A percentile compares a stretch with the other conserved stretches of the same genome.
Evolutionary conservation across 345 rosid species (phyloP).

Genomic region (Brassica incana): DNA sequence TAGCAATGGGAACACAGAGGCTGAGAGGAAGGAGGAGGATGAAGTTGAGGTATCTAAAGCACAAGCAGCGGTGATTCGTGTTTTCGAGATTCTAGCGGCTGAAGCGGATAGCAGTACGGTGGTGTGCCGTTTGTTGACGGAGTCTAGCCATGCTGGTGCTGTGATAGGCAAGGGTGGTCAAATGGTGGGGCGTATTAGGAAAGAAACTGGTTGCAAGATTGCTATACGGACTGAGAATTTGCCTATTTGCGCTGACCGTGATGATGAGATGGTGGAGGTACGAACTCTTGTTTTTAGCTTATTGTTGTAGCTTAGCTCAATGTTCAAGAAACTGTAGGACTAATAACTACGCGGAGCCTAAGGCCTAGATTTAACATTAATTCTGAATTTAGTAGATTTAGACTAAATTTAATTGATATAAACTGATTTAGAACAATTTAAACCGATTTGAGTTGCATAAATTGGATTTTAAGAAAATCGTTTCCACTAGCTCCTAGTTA

Average conservation of each 20-base stretch:
- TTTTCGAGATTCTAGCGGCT: conserved; percentile 62
- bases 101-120: conserved; percentile 47
- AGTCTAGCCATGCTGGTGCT: conserved; percentile 66
- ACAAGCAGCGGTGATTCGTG: conserved; percentile 76
- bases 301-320: background rate
- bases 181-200: conserved; percentile 73
- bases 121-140: conserved; percentile 73
- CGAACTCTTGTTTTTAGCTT: background rate
- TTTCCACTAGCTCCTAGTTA: too few relatives aligned
- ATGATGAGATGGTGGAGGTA: conserved; percentile 89
- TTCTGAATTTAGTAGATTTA: too few relatives aligned
- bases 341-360: background rate
- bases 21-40: conserved; percentile 38
- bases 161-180: conserved; percentile 91
- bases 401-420: background rate
- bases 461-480: background rate
- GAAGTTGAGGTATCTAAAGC: conserved; percentile 65
- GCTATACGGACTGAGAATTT: conserved; percentile 64
- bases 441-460: background rate
- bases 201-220: conserved; percentile 69
- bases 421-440: background rate
- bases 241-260: conserved; percentile 60
- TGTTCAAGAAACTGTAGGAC: background rate
- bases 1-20: conserved; percentile 2
- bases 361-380: background rate